Conservation (phyloP, 2,329 filamentous ascomycete genomes). For the Alternaria ethzedia region DNA sequence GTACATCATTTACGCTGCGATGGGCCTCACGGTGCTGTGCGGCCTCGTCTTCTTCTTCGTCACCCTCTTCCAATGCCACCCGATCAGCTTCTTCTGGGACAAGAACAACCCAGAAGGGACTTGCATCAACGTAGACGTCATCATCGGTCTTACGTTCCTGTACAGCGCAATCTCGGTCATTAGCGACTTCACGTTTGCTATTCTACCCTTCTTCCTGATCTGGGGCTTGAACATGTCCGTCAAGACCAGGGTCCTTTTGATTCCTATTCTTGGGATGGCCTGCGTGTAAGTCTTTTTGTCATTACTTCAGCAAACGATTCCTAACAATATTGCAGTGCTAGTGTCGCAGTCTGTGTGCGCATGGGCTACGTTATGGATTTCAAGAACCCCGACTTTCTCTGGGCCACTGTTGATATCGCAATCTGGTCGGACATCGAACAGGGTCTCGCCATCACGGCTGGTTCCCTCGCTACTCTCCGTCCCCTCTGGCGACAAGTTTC, state of each 20-base stretch:
- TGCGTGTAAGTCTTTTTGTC: conserved; percentile 52
- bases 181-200: conserved; percentile 58
- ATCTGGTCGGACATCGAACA: conserved; percentile 49
- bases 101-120: conserved; percentile 46
- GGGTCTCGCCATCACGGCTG: conserved; percentile 47
- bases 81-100: conserved; percentile 58
- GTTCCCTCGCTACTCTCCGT: conserved; percentile 46
- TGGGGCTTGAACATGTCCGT: conserved; percentile 59
- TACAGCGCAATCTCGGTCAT: conserved; percentile 56
- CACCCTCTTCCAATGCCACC: conserved; percentile 59
- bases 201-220: conserved; percentile 59
- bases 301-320: neutral
- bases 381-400: conserved; percentile 43
- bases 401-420: conserved; percentile 45
- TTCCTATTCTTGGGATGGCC: conserved; percentile 58
- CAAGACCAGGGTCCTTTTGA: conserved; percentile 56
- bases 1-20: conserved; percentile 49
- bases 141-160: conserved; percentile 53
- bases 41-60: conserved; percentile 54
- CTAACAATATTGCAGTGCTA: conserved; percentile 32
- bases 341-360: conserved; percentile 43
- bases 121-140: conserved; percentile 51
- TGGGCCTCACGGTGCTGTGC: conserved; percentile 45
- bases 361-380: conserved; percentile 47
- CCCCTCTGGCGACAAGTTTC: conserved; percentile 41